A percentile compares a stretch with the other conserved stretches of the same genome.
Conservation (phyloP, 1,139 yeast genomes). For the Kodamaea fungicola region DNA sequence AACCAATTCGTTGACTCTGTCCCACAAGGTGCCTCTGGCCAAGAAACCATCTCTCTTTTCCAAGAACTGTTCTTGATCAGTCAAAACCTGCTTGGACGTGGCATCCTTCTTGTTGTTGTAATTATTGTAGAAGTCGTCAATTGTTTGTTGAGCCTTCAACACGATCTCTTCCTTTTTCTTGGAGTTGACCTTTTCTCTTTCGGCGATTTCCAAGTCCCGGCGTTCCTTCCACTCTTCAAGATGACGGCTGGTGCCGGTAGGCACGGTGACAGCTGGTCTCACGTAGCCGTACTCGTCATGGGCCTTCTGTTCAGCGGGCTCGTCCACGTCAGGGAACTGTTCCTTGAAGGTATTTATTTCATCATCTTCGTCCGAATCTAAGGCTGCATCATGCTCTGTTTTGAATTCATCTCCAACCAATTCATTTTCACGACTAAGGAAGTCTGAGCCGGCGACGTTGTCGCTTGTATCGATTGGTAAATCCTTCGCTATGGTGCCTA, state of each 20-base stretch:
- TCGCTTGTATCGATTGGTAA: conserved; percentile 22
- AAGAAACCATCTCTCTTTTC: conserved; percentile 78
- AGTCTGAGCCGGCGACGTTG: conserved; percentile 48
- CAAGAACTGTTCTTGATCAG: conserved; percentile 69
- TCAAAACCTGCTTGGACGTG: conserved; percentile 58
- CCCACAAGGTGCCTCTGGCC: conserved; percentile 84
- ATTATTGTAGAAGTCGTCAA: conserved; percentile 92
- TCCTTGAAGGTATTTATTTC: conserved; percentile 65
- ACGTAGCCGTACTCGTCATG: conserved; percentile 17
- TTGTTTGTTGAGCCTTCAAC: conserved; percentile 76
- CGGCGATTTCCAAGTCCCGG: conserved; percentile 73
- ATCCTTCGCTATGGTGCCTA: conserved; percentile 50
- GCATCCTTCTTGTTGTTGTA: conserved; percentile 84
- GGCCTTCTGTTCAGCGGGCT: conserved; percentile 15
- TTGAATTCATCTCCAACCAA: conserved; percentile 78
- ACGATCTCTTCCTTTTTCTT: conserved; percentile 67
- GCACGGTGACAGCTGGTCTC: conserved; percentile 28
- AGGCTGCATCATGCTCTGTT: conserved; percentile 61
- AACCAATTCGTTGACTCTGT: conserved; percentile 59
- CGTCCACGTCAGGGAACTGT: conserved; percentile 61
- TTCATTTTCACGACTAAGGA: conserved; percentile 81
- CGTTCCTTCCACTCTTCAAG: conserved; percentile 81
- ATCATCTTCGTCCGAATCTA: conserved; percentile 57
- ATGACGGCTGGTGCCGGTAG: conserved; percentile 45
- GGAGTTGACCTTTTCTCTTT: conserved; percentile 73